Evolutionary conservation across 179 eudicot species (phyloP), one percentile per base, ranked within the genome.

Genomic region (Silene coronaria): DNA sequence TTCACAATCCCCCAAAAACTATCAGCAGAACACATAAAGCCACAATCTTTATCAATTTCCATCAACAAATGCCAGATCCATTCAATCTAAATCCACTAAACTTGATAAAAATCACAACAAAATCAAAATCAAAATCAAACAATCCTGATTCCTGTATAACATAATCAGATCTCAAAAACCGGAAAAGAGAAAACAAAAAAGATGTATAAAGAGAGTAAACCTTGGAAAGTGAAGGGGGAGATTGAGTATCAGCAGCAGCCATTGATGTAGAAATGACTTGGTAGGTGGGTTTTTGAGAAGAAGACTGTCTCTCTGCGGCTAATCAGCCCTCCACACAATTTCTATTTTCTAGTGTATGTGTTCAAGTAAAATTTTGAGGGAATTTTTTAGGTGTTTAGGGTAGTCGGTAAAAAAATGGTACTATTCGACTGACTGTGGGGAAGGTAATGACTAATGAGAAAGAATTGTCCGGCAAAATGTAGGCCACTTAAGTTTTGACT

Each of bases 221-320:
- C 82, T 81, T 75, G 53, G 85, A 67, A 19, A 82, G 85, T 71
- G 87, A 82, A 68, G 87, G 87, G 5, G 80, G 21, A 12, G 77
- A 60, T 34, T 66, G 61, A 73, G 75, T 7, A 38, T 78, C 75
- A 48, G 53, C 75, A 60, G 51, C 78, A 51, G 84, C 82, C 82
- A 74, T 77, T 0, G 80, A 66, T 17, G 67, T 62, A 42, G 23
- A 19, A 48, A 67, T 48, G 60, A 61, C 27, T 16, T 26, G 72
- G 46, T 30, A 30, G 42, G 46, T 38, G 65, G 28, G 55, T 38
- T 67, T 21, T 14, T 9, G 12, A 4, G 23, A 66, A 66, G n/a
- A 8, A 66, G 26, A 8, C 48, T 19, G 71, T 24, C 16, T 22
- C 21, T 53, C 14, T 60, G 11, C 76, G 75, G 58, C 79, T 48